A percentile compares a stretch with the other conserved stretches of the same genome.
Conservation (phyloP, 2,329 filamentous ascomycete species). For the Fusarium transvaalense region DNA sequence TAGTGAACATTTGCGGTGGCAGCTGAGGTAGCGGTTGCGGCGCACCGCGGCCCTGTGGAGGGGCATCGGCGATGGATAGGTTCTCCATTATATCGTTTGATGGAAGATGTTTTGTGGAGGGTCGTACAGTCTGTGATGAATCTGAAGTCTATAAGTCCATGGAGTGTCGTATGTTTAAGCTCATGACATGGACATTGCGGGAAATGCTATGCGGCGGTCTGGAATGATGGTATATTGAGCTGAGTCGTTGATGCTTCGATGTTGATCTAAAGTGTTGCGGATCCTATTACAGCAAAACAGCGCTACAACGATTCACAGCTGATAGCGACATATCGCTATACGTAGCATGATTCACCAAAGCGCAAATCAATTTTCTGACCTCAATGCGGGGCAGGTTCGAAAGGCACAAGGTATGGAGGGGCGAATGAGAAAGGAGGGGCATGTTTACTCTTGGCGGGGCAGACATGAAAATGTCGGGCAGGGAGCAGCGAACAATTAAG, state of each 20-base stretch:
- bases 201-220: constrained; percentile 25
- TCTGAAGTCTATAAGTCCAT: constrained; percentile 39
- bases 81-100: constrained; percentile 63
- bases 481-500: constrained; percentile 31
- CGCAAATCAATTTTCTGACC: constrained; percentile 10
- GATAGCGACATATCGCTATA: constrained; percentile 38
- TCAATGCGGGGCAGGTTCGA: constrained; percentile 42
- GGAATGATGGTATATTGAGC: constrained; percentile 33
- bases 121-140: constrained; percentile 15
- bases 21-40: constrained; percentile 71
- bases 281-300: constrained; percentile 42
- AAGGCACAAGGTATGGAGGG: constrained; percentile 38
- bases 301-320: constrained; percentile 35
- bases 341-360: constrained; percentile 8
- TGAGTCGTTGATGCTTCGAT: constrained; percentile 45
- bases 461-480: constrained; percentile 31
- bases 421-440: constrained; percentile 45
- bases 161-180: constrained; percentile 25
- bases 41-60: constrained; percentile 56
- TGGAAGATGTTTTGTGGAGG: constrained; percentile 11
- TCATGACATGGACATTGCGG: constrained; percentile 47
- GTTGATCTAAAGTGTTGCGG: constrained; percentile 37
- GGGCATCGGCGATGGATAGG: constrained; percentile 63
- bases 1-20: constrained; percentile 98
- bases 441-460: constrained; percentile 44